Evolutionary conservation across 2,329 filamentous ascomycete species (phyloP), one percentile per base, ranked within the genome.

Genomic region (Diaporthe vexans): DNA sequence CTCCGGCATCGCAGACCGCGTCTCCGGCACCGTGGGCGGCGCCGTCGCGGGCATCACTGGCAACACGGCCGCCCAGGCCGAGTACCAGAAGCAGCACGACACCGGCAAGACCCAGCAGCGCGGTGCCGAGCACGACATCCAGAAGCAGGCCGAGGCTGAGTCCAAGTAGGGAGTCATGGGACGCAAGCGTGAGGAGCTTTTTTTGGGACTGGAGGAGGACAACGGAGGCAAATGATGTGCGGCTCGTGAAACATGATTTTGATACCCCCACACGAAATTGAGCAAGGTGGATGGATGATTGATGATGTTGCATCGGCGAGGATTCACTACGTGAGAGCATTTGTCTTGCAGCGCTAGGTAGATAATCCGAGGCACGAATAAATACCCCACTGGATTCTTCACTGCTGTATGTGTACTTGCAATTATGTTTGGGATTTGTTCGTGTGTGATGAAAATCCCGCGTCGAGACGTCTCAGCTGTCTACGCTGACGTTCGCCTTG

Each of bases 31-130:
- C 1, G 78, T 97, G 6, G 94, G 95, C 1, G 88, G 90, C 52
- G 91, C 93, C 1, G 87, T 94, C 40, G 91, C 95, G n/a, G 89
- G 90, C 35, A 72, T 97, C 19, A 94, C 91, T 2, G 95, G 95
- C 24, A 92, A 97, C 81, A 85, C 87, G 63, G 83, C 86, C 37
- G 90, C 91, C 75, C 88, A 95, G 86, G 82, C 86, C 63, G 90
- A 91, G 81, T 93, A 91, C 80, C 87, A 94, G 82, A 82, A 88
- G 78, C 86, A 93, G 83, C 95, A 97, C 80, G 95, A 97, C 79
- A 85, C 90, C 77, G 95, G 95, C 77, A 98, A 83, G 91, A 94
- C 93, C 26, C 88, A 91, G 80, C 94, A 97, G 88, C 90, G 95
- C 26, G 94, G 95, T 67, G 95, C 93, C 1, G 95, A 98, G 89